A percentile compares a stretch with the other conserved stretches of the same genome.
These are phyloP conservation scores for Zizania palustris DNA, from an alignment of 202 grass and related monocot species.

Conservation along the genomic window DNA sequence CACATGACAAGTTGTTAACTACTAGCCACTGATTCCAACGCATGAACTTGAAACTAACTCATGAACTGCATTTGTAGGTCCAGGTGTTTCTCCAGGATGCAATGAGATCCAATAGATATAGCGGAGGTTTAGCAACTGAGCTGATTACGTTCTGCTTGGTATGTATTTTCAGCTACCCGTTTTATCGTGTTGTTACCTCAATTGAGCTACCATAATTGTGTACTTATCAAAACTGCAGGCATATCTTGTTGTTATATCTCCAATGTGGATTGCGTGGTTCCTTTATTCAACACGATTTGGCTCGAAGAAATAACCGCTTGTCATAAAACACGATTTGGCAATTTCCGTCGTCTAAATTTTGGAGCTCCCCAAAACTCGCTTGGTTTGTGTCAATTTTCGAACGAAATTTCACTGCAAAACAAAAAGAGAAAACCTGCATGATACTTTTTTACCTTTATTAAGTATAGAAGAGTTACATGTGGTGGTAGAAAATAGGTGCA, in stretches of 20 bases:
- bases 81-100: constrained; percentile 34
- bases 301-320: constrained; percentile 31
- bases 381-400: too few relatives aligned
- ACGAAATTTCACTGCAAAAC: too few relatives aligned
- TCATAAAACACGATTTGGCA: constrained; percentile 17
- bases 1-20: not conserved
- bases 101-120: constrained; percentile 52
- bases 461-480: too few relatives aligned
- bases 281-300: constrained; percentile 37
- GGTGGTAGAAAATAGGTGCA: too few relatives aligned
- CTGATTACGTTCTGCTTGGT: constrained; percentile 50
- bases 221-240: constrained; percentile 45
- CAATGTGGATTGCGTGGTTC: constrained; percentile 48
- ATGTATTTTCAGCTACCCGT: constrained; percentile 4
- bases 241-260: constrained; percentile 43
- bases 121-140: constrained; percentile 42
- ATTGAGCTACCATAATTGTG: not conserved
- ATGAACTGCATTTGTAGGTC: constrained; percentile 36
- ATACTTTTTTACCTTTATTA: too few relatives aligned
- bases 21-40: not conserved
- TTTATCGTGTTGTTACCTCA: not conserved
- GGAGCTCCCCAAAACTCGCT: too few relatives aligned
- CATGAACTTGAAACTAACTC: constrained; percentile 13
- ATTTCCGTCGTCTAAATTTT: too few relatives aligned
- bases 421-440: too few relatives aligned